phyloP scores from a whole-genome alignment of 2,329 filamentous ascomycete species.

The Neofusicoccum sp. region DNA sequence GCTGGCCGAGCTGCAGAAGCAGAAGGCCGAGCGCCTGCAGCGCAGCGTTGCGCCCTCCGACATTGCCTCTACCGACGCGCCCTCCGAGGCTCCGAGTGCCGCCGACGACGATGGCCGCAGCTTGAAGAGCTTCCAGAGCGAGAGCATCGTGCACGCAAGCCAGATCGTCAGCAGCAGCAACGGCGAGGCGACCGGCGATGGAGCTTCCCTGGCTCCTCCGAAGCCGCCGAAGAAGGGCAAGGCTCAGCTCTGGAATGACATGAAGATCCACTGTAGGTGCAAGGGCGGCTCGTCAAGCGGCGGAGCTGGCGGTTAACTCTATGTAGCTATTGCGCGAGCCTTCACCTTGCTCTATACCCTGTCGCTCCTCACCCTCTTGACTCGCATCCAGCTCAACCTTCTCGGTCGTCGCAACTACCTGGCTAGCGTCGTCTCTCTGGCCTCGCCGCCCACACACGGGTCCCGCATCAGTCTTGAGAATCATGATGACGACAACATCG shows the following conservation, averaged over 20 bases:
- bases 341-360: conserved; percentile 92
- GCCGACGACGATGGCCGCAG: conserved; percentile 78
- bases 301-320: neutral
- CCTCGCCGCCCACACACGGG: conserved; percentile 66
- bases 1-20: conserved; percentile 89
- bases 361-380: conserved; percentile 84
- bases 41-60: conserved; percentile 58
- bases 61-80: conserved; percentile 53
- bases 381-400: conserved; percentile 92
- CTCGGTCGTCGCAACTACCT: conserved; percentile 93
- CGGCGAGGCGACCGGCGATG: conserved; percentile 45
- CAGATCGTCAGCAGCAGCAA: conserved; percentile 62
- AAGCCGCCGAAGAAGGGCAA: conserved; percentile 73
- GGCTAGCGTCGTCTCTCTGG: conserved; percentile 88
- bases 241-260: conserved; percentile 92
- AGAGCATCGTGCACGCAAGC: conserved; percentile 79
- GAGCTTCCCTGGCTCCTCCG: conserved; percentile 38
- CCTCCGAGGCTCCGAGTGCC: conserved; percentile 21
- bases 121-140: conserved; percentile 71
- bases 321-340: conserved; percentile 77
- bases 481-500: conserved; percentile 81
- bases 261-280: conserved; percentile 85
- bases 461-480: conserved; percentile 87
- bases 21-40: conserved; percentile 73
- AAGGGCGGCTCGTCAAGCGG: neutral